Percentiles rank a stretch among this genome's conserved stretches.
Evolutionary conservation across 2,329 filamentous ascomycete species (phyloP).

Genomic region (Gyromitra esculenta): DNA sequence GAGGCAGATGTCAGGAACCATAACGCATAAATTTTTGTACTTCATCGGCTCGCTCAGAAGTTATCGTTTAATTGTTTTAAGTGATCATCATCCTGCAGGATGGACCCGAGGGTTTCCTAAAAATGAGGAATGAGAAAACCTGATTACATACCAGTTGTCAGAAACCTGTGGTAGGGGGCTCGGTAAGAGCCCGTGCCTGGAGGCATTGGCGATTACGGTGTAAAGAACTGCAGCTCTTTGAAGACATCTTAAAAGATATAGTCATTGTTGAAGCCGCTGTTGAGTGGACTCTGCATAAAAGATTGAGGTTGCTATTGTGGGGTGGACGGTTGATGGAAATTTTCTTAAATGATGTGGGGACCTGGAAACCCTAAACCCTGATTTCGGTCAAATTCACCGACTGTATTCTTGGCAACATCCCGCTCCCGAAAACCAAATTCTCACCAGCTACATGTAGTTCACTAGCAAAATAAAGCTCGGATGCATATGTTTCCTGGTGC

Average conservation of each 20-base stretch:
- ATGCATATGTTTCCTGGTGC: neutral
- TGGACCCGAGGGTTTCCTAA: neutral
- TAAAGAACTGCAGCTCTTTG: neutral
- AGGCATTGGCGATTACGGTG: neutral
- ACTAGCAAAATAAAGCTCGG: neutral
- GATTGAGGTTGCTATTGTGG: constrained; percentile 9
- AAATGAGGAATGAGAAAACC: neutral
- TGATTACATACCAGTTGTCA: constrained; percentile 16
- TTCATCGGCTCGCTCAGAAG: constrained; percentile 52
- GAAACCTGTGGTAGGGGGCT: neutral
- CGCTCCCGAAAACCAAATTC: neutral
- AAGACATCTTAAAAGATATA: neutral
- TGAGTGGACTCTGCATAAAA: neutral
- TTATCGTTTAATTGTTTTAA: constrained; percentile 50
- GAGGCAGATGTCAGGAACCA: constrained; percentile 51
- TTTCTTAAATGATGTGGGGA: constrained; percentile 34
- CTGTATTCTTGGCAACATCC: constrained; percentile 5
- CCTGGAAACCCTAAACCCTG: constrained; percentile 20
- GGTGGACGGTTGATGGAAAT: constrained; percentile 14
- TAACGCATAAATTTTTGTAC: constrained; percentile 51
- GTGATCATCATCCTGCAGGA: constrained; percentile 48
- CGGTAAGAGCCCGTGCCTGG: neutral
- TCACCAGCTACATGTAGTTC: neutral
- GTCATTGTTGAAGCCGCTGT: neutral
- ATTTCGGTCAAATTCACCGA: constrained; percentile 12